Evolutionary conservation across 495 filamentous ascomycete species (phyloP).

Genomic region (Collariella sp.): DNA sequence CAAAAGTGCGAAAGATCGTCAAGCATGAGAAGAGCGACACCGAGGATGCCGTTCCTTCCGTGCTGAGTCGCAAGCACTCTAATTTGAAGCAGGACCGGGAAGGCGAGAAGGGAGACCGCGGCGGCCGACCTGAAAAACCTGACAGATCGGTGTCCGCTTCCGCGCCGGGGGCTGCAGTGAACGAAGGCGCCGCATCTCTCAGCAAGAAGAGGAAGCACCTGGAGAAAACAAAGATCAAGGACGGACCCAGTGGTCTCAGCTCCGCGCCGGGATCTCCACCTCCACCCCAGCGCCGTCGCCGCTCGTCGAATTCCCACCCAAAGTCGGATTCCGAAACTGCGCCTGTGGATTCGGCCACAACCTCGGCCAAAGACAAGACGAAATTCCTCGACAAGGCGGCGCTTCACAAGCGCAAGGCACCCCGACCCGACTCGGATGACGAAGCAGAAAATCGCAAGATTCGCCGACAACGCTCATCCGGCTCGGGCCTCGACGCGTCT

Average conservation of each 20-base stretch:
- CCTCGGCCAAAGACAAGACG: constrained; percentile 28
- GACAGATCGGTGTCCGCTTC: constrained; percentile 15
- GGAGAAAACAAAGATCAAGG: constrained; percentile 36
- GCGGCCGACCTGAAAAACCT: constrained; percentile 25
- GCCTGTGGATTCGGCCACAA: constrained; percentile 29
- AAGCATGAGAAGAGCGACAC: constrained; percentile 57
- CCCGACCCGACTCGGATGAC: constrained; percentile 42
- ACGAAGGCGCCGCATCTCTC: constrained; percentile 9
- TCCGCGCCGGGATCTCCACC: constrained; percentile 45
- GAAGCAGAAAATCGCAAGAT: constrained; percentile 40
- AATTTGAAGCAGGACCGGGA: constrained; percentile 24
- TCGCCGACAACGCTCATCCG: constrained; percentile 41
- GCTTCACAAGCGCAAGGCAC: constrained; percentile 38
- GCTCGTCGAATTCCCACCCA: constrained; percentile 32
- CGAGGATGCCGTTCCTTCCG: constrained; percentile 33
- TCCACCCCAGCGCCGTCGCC: constrained; percentile 34
- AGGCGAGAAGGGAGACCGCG: constrained; percentile 20
- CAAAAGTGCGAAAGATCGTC: constrained; percentile 60
- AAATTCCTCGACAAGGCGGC: constrained; percentile 33
- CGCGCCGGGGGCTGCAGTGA: constrained; percentile 11
- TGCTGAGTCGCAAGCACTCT: constrained; percentile 28
- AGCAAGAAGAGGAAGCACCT: constrained; percentile 42
- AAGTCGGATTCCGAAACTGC: constrained; percentile 41
- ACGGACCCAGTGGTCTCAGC: constrained; percentile 45
- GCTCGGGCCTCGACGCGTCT: constrained; percentile 32